These are phyloP conservation scores for Hericium alpestre DNA, from an alignment of 768 basidiomycete genomes.

Conservation along the genomic window DNA sequence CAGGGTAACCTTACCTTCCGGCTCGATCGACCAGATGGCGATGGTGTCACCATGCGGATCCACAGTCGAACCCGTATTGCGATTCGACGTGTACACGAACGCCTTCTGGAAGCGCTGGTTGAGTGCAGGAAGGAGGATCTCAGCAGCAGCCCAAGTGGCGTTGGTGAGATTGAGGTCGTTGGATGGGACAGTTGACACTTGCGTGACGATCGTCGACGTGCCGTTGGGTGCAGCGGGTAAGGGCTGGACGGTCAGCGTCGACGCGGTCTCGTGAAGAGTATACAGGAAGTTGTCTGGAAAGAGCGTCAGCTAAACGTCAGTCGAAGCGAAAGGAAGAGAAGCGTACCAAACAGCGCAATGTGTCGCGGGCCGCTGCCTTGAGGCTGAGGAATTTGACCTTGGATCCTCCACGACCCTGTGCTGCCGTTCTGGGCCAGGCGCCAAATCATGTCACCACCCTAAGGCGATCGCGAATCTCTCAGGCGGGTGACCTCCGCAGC, in stretches of 20 bases:
- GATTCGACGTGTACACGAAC: conserved; percentile 60
- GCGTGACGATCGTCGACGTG: conserved; percentile 40
- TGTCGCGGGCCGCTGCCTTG: conserved; percentile 57
- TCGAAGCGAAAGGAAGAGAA: conserved; percentile 6
- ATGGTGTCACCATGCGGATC: conserved; percentile 53
- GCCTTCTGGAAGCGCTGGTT: conserved; percentile 35
- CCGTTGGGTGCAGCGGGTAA: conserved; percentile 42
- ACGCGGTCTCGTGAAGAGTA: conserved; percentile 45
- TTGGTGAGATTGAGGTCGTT: conserved; percentile 28
- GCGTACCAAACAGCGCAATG: conserved; percentile 25
- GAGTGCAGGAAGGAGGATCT: conserved; percentile 49
- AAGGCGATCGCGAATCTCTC: background rate
- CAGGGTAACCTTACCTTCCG: conserved; percentile 28
- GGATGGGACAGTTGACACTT: conserved; percentile 36
- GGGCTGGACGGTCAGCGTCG: conserved; percentile 46
- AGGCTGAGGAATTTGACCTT: conserved; percentile 51
- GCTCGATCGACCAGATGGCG: conserved; percentile 44
- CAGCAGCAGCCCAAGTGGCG: conserved; percentile 40
- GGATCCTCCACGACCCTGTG: conserved; percentile 39
- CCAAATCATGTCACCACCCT: conserved; percentile 68
- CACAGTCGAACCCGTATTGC: conserved; percentile 38
- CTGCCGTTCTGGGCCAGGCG: conserved; percentile 36
- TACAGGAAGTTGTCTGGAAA: conserved; percentile 37
- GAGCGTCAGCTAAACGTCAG: background rate
- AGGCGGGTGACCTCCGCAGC: background rate